These are phyloP conservation scores for Graphium sp. DNA, from an alignment of 2,329 filamentous ascomycete species.

Conservation along the genomic window DNA sequence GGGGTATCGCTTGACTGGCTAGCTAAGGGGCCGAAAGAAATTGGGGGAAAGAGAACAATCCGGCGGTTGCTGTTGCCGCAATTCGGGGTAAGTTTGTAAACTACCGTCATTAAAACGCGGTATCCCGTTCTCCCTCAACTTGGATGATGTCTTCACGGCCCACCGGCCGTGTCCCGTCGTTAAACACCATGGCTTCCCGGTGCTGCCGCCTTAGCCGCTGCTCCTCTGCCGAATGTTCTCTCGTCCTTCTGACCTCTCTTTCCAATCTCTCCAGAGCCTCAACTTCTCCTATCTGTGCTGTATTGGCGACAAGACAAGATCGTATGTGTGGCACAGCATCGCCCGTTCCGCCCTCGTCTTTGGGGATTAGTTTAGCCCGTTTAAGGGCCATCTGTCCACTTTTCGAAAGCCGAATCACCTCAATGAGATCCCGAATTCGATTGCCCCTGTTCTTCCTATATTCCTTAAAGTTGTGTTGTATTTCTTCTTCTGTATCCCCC, in stretches of 20 bases:
- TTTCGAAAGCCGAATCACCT: slow-evolving; percentile 26
- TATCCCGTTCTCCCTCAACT: no score
- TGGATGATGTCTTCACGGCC: slow-evolving; percentile 67
- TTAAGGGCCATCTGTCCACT: slow-evolving; percentile 33
- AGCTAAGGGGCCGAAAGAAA: no score
- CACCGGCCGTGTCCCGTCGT: slow-evolving; percentile 65
- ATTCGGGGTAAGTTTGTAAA: no score
- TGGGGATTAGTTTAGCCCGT: slow-evolving; percentile 28
- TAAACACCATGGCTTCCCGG: slow-evolving; percentile 80
- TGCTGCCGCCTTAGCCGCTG: slow-evolving; percentile 58
- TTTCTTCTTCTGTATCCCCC: slow-evolving; percentile 36
- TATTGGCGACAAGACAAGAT: no score
- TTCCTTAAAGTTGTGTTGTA: slow-evolving; percentile 32
- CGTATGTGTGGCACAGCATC: no score
- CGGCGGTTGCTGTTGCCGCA: no score
- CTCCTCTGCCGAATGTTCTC: slow-evolving; percentile 46
- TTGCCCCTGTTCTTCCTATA: slow-evolving; percentile 29
- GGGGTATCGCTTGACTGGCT: no score
- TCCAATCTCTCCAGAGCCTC: no score
- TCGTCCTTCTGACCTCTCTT: no score
- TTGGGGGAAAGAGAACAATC: neutral
- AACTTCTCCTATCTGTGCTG: neutral
- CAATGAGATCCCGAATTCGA: slow-evolving; percentile 33
- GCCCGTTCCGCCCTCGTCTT: slow-evolving; percentile 8
- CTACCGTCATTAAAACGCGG: neutral